These are phyloP conservation scores for Oryza longistaminata DNA, from an alignment of 176 grass and related monocot genomes.

Conservation along the genomic window DNA sequence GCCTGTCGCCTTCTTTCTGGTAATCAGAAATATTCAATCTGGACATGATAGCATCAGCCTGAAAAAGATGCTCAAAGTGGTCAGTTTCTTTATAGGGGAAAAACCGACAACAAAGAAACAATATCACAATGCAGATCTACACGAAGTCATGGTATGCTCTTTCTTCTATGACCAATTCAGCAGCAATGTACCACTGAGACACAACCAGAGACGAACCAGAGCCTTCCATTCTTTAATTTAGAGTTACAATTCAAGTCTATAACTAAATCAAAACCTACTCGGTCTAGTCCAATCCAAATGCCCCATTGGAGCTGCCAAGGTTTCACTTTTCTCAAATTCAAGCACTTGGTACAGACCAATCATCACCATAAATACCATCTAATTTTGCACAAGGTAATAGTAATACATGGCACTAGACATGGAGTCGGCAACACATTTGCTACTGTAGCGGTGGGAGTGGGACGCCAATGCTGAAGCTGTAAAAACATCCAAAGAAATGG, in stretches of 20 bases:
- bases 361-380: not conserved
- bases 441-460: not conserved
- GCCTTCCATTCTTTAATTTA: not conserved
- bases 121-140: not conserved
- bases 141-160: not conserved
- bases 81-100: not conserved
- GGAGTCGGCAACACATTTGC: not conserved
- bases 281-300: not conserved
- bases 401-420: not conserved
- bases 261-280: not conserved
- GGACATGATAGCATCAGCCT: slow-evolving; percentile 92
- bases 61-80: slow-evolving; percentile 22
- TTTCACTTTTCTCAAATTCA: not conserved
- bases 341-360: not conserved
- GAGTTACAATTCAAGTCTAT: not conserved
- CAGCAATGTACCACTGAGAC: not conserved
- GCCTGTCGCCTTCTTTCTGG: slow-evolving; percentile 52
- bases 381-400: not conserved
- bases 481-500: not conserved
- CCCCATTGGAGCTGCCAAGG: not conserved
- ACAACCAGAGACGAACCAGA: not conserved
- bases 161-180: not conserved
- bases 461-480: not conserved
- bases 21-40: slow-evolving; percentile 75
- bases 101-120: not conserved